These are phyloP conservation scores for Amylostereum areolatum DNA, from an alignment of 1,284 basidiomycete genomes.

Conservation along the genomic window DNA sequence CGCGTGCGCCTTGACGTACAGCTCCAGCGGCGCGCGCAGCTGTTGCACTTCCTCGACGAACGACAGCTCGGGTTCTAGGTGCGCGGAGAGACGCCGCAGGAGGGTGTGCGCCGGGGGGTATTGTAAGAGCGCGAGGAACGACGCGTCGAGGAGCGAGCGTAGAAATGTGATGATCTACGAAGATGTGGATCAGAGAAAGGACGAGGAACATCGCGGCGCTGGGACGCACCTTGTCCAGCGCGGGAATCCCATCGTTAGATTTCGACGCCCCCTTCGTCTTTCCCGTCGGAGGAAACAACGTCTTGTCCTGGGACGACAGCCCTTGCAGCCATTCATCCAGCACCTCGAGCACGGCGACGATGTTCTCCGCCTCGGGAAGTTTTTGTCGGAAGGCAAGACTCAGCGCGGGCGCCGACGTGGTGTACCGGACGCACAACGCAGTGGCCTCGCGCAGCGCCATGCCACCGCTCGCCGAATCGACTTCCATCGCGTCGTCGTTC, in stretches of 20 bases:
- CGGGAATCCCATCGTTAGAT: constrained; percentile 23
- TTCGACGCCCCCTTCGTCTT: constrained; percentile 21
- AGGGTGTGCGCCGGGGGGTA: constrained; percentile 48
- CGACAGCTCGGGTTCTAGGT: constrained; percentile 48
- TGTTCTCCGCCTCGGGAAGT: constrained; percentile 46
- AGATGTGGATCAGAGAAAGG: not conserved
- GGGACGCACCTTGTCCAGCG: constrained; percentile 43
- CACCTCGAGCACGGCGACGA: constrained; percentile 43
- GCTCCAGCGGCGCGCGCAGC: constrained; percentile 54
- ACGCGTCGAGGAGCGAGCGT: constrained; percentile 60
- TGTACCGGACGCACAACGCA: constrained; percentile 42
- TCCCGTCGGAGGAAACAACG: constrained; percentile 30
- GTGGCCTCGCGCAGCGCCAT: constrained; percentile 48
- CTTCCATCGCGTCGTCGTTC: constrained; percentile 45
- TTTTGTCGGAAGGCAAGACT: constrained; percentile 50
- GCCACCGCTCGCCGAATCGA: constrained; percentile 37
- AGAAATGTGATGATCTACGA: constrained; percentile 51
- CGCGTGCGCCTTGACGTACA: constrained; percentile 49
- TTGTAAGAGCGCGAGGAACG: constrained; percentile 58
- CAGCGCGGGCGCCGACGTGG: constrained; percentile 43
- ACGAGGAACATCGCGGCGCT: not conserved
- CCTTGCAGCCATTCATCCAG: constrained; percentile 50
- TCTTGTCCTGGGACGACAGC: constrained; percentile 35
- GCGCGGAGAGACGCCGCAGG: constrained; percentile 41
- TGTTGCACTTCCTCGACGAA: constrained; percentile 43